Percentiles rank a stretch among this genome's conserved stretches.
phyloP scores from a whole-genome alignment of 2,329 filamentous ascomycete genomes.

The Diaporthe sp. region DNA sequence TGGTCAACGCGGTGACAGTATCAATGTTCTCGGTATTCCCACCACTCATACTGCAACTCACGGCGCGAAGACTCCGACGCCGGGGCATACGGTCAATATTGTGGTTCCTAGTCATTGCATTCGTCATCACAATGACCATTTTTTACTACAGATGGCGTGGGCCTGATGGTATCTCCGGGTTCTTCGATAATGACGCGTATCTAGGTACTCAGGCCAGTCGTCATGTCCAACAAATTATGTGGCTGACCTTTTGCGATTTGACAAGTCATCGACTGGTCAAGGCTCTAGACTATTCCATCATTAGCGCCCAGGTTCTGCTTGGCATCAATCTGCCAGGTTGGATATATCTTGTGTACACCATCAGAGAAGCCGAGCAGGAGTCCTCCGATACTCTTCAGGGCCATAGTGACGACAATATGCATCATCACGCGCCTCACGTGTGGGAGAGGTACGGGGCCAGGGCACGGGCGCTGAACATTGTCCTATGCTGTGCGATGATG shows the following conservation, averaged over 20 bases:
- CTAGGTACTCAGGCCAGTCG: no score
- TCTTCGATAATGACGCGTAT: not conserved
- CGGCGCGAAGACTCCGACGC: not conserved
- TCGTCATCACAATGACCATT: not conserved
- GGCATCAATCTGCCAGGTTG: not conserved
- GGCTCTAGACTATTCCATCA: not conserved
- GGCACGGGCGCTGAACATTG: not conserved
- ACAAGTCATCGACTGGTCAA: not conserved
- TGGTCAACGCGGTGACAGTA: not conserved
- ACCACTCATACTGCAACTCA: not conserved
- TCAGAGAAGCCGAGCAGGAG: not conserved
- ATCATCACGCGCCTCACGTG: fast-evolving
- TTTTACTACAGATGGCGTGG: not conserved
- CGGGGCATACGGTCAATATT: not conserved
- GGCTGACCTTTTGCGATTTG: not conserved
- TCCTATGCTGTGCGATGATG: not conserved
- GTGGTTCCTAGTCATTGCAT: not conserved
- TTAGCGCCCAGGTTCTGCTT: not conserved
- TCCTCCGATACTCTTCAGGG: fast-evolving
- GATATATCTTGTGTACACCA: not conserved
- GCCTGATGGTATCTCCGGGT: not conserved
- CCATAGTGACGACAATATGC: not conserved
- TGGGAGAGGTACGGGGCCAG: not conserved
- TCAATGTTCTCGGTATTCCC: not conserved
- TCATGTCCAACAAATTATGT: not conserved